Percentiles rank a stretch among this genome's conserved stretches.
Conservation (phyloP, 257 asterid genomes). For the Lycium ferocissimum region DNA sequence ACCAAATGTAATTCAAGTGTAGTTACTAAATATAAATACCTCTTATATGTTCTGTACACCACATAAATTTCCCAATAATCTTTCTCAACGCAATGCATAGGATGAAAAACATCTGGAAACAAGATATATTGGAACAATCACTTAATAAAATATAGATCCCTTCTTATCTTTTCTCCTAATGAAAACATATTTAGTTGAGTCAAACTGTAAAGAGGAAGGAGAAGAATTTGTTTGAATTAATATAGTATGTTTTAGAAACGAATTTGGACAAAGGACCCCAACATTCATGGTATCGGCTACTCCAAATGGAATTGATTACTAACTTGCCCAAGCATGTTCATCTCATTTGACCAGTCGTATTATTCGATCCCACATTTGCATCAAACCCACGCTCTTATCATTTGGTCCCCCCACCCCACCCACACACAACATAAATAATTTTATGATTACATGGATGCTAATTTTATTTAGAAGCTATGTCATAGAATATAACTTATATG, state of each 20-base stretch:
- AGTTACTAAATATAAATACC: too few relatives aligned
- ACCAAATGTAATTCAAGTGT: too few relatives aligned
- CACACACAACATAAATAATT: not conserved
- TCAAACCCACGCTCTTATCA: not conserved
- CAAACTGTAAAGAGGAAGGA: too few relatives aligned
- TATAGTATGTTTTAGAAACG: not conserved
- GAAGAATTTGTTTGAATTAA: not conserved
- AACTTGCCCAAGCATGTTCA: not conserved
- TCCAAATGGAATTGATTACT: not conserved
- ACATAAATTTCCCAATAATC: too few relatives aligned
- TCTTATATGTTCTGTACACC: too few relatives aligned
- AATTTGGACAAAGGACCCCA: not conserved
- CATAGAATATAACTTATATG: too few relatives aligned
- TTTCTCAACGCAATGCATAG: not conserved
- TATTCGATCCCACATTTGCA: slow-evolving; percentile 20
- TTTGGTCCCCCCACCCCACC: not conserved
- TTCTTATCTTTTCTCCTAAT: too few relatives aligned
- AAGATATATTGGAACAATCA: too few relatives aligned
- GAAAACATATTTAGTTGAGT: too few relatives aligned
- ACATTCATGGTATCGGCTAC: not conserved
- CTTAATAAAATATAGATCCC: too few relatives aligned
- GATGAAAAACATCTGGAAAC: not conserved
- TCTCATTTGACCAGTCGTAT: not conserved
- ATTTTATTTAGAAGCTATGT: too few relatives aligned
- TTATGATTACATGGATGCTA: too few relatives aligned